Percentiles rank a stretch among this genome's conserved stretches.
Evolutionary conservation across 306 rosid species (phyloP).

Genomic region (Gynostemma pentaphyllum): DNA sequence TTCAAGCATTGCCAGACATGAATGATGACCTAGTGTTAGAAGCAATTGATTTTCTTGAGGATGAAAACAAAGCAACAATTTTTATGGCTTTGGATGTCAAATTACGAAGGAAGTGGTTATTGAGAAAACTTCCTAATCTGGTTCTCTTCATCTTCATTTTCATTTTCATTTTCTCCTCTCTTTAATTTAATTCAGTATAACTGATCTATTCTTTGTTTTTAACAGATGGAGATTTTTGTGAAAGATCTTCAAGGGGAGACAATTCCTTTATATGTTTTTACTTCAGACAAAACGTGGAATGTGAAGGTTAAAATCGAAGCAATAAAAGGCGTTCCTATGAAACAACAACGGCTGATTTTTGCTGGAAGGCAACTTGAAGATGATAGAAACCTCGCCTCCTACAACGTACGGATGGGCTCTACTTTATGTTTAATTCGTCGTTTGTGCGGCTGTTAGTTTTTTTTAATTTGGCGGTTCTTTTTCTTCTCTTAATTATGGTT

Average conservation of each 20-base stretch:
- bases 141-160: too few species aligned
- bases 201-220: too few species aligned
- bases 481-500: too few species aligned
- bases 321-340: background rate
- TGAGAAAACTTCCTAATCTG: constrained; percentile 36
- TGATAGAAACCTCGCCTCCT: background rate
- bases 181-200: too few species aligned
- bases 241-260: background rate
- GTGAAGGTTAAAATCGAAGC: background rate
- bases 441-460: too few species aligned
- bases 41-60: constrained; percentile 61
- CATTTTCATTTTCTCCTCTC: too few species aligned
- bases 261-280: background rate
- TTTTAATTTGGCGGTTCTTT: too few species aligned
- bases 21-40: constrained; percentile 67
- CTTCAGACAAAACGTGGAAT: background rate
- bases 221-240: background rate
- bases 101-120: constrained; percentile 51
- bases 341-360: background rate
- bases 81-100: constrained; percentile 48
- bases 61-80: constrained; percentile 53
- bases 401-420: background rate
- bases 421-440: too few species aligned
- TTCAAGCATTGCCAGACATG: constrained; percentile 61
- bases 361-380: background rate